Conservation (phyloP, 257 asterid genomes). For the Coffea eugenioides region DNA sequence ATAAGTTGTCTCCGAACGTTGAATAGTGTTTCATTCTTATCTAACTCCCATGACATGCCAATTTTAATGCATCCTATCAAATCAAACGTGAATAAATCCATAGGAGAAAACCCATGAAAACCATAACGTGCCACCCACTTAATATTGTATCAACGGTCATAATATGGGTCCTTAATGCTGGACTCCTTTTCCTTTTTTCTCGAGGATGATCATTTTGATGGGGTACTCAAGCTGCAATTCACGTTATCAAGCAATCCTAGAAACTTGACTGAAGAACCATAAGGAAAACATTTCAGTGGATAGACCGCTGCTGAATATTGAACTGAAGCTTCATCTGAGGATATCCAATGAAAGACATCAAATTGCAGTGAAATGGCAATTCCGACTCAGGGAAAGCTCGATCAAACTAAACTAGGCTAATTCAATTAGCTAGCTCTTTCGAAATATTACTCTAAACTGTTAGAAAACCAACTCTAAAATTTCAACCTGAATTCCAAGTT, state of each 20-base stretch:
- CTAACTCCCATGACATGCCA: background rate
- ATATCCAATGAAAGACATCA: background rate
- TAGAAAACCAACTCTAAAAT: background rate
- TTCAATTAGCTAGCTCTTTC: background rate
- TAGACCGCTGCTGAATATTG: no score
- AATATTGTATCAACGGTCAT: constrained; percentile 4
- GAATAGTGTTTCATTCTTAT: no score
- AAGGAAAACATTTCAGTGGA: no score
- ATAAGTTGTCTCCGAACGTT: no score
- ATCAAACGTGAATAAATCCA: constrained; percentile 5
- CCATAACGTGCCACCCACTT: constrained; percentile 3
- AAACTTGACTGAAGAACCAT: no score
- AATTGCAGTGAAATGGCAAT: background rate
- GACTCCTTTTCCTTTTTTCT: background rate
- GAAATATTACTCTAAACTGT: background rate
- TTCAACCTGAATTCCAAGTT: background rate
- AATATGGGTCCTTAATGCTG: constrained; percentile 12
- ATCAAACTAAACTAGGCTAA: background rate
- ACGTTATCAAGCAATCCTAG: background rate
- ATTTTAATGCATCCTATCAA: constrained; percentile 1
- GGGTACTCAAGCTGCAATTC: background rate
- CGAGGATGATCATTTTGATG: background rate
- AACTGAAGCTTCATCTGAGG: background rate
- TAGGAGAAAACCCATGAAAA: constrained; percentile 6
- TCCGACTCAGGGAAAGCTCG: background rate